Evolutionary conservation across 2,329 filamentous ascomycete genomes (phyloP).

Genomic region (Cercospora canescens): DNA sequence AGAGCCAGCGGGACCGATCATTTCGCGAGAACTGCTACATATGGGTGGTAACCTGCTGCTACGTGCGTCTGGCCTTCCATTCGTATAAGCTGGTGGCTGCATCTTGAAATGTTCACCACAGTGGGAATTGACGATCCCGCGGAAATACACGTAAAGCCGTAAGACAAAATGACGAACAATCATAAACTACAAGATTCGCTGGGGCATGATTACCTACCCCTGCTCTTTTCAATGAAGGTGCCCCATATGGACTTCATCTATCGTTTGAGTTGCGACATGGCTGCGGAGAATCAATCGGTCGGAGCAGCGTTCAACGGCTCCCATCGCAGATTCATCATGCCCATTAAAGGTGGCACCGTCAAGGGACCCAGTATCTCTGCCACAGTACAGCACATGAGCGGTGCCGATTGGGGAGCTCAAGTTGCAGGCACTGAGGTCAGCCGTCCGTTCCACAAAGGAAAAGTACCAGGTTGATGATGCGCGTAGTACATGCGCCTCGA

Average conservation of each 20-base stretch:
- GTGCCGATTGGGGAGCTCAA: constrained; percentile 26
- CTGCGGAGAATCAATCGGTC: constrained; percentile 20
- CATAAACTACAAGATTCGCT: background rate
- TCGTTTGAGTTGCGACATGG: constrained; percentile 27
- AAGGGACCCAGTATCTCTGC: constrained; percentile 24
- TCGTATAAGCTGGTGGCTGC: too few relatives aligned
- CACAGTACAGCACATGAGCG: constrained; percentile 23
- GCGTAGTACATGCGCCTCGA: constrained; percentile 26
- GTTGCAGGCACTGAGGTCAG: background rate
- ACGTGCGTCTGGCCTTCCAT: too few relatives aligned
- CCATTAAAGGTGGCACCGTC: constrained; percentile 24
- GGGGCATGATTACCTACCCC: constrained; percentile 1
- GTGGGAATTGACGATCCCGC: too few relatives aligned
- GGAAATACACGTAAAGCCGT: background rate
- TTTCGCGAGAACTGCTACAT: background rate
- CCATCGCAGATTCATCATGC: constrained; percentile 23
- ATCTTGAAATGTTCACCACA: too few relatives aligned
- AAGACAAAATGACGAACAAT: constrained; percentile 5
- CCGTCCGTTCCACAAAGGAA: background rate
- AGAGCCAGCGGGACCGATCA: background rate
- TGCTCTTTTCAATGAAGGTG: constrained; percentile 17
- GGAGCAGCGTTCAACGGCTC: constrained; percentile 21
- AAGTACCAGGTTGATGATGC: background rate
- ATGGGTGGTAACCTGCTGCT: too few relatives aligned
- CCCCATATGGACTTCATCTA: constrained; percentile 28